These are phyloP conservation scores for Wallacemonas rigidus DNA, from an alignment of 208 protist species.

Conservation along the genomic window DNA sequence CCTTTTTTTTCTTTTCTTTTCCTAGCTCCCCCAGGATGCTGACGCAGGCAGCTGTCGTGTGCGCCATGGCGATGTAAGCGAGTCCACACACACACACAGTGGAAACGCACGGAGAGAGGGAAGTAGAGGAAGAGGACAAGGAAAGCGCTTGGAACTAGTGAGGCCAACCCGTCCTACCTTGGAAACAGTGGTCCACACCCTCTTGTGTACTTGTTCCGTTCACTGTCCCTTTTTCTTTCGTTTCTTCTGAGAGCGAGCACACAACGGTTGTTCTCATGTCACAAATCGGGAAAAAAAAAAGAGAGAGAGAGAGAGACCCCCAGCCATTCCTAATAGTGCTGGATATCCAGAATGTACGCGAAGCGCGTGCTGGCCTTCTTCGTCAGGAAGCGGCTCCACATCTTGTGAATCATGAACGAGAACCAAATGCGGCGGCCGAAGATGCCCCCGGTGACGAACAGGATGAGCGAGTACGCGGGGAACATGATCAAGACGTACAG, in stretches of 20 bases:
- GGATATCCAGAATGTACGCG: conserved; percentile 68
- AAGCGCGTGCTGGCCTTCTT: conserved; percentile 50
- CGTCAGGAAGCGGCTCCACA: conserved; percentile 85
- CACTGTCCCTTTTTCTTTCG: too few relatives aligned
- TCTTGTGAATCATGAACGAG: conserved; percentile 91
- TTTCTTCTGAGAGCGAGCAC: neutral
- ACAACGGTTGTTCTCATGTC: neutral
- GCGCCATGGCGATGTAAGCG: too few relatives aligned
- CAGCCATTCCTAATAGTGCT: conserved; percentile 56
- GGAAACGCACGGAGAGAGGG: too few relatives aligned
- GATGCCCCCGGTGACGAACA: conserved; percentile 69
- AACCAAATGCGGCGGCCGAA: conserved; percentile 88
- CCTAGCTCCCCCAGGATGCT: too few relatives aligned
- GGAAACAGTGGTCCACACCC: too few relatives aligned
- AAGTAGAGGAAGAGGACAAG: neutral
- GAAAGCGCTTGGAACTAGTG: neutral
- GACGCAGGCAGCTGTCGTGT: too few relatives aligned
- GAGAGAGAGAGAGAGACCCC: conserved; percentile 3
- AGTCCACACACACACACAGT: neutral
- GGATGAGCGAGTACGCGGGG: conserved; percentile 75
- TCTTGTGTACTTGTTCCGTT: too few relatives aligned
- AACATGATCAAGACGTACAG: conserved; percentile 85
- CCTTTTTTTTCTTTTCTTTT: too few relatives aligned
- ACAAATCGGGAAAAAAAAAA: neutral
- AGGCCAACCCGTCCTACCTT: too few relatives aligned